These are phyloP conservation scores for Aspergillus sp. DNA, from an alignment of 2,329 filamentous ascomycete species.

Conservation along the genomic window DNA sequence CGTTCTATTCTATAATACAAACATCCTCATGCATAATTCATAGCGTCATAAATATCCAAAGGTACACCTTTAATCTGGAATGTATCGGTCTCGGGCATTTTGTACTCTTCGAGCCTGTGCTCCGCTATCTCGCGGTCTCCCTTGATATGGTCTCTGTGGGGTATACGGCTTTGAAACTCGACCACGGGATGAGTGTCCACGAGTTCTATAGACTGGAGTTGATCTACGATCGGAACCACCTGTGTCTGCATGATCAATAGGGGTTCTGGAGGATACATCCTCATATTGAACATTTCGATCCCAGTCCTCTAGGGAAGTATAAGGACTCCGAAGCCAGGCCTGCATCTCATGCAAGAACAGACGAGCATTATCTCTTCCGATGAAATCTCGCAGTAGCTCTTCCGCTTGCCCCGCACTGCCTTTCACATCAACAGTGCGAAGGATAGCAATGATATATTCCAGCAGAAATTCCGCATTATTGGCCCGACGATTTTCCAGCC, in stretches of 20 bases:
- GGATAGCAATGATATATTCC: slow-evolving; percentile 77
- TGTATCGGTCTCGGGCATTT: slow-evolving; percentile 26
- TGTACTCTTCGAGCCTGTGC: slow-evolving; percentile 22
- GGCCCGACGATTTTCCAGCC: slow-evolving; percentile 43
- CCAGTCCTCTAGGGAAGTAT: slow-evolving; percentile 67
- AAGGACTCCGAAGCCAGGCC: slow-evolving; percentile 79
- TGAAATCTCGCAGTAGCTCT: slow-evolving; percentile 70
- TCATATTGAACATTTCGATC: slow-evolving; percentile 73
- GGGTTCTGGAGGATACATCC: slow-evolving; percentile 8
- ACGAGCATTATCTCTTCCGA: slow-evolving; percentile 67
- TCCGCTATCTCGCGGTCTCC: slow-evolving; percentile 10
- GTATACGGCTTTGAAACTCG: slow-evolving; percentile 21
- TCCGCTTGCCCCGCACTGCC: slow-evolving; percentile 74
- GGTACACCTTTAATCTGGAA: slow-evolving; percentile 21
- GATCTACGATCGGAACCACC: slow-evolving; percentile 13
- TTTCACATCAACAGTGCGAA: slow-evolving; percentile 79
- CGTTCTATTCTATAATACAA: slow-evolving; percentile 3
- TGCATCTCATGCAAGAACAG: slow-evolving; percentile 82
- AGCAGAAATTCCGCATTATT: slow-evolving; percentile 79
- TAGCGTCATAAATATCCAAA: slow-evolving; percentile 1
- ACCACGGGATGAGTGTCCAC: slow-evolving; percentile 13
- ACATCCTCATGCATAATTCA: slow-evolving; percentile 4
- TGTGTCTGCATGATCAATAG: neutral
- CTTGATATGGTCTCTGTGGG: slow-evolving; percentile 6
- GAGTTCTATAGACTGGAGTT: slow-evolving; percentile 16